Base-by-base conservation (phyloP, 148 eudicot species). In the Chenopodium formosanum region DNA sequence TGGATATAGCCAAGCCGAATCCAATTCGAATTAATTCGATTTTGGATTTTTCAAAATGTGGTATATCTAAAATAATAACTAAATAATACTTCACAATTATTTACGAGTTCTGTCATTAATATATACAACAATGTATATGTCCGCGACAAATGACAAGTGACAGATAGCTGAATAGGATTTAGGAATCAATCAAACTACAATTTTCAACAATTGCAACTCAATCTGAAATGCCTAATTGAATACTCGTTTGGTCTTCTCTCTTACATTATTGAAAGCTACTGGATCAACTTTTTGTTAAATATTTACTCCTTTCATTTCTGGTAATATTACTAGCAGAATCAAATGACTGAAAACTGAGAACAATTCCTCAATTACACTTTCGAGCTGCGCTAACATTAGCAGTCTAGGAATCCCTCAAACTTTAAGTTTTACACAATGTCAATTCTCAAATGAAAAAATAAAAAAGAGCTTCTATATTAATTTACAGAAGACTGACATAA, bases 401-500 rank as follows among this genome's bases (percentile, higher is more conserved):
- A 29, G 64, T 31, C 74, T 56, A 74, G 53, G 19, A 64, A 29
- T 79, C 47, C 17, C 75, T 79, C 79, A 48, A 73, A 66, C 58
- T 63, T 44, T 19, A 53, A 53, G 64, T 66, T 60, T 77, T 84
- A 68, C 72, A 80, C 80, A 84, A 11, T 1, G 53, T 37, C 83
- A 76, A 50, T 34, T 17, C 72, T 72, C 77, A 76, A 77, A 72
- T 72, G 75, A 72, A n/a, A 23, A 70, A 37, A 72, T 9, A n/a
- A 58, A 70, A 46, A 44, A 58, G 34, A 62, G 37, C 78, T 63
- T 84, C 81, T 84, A 80, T 76, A 80, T 80, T 9, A 80, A 76
- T 84, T 76, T 80, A 84, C 86, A 83, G 70, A 74, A 79, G 85
- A 73, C 71, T 70, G 81, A 78, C 65, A 80, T 67, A 80, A 70